Percentiles rank a stretch among this genome's conserved stretches.
phyloP scores from a whole-genome alignment of 768 basidiomycete species.

The Strobilomyces echinocephalus region DNA sequence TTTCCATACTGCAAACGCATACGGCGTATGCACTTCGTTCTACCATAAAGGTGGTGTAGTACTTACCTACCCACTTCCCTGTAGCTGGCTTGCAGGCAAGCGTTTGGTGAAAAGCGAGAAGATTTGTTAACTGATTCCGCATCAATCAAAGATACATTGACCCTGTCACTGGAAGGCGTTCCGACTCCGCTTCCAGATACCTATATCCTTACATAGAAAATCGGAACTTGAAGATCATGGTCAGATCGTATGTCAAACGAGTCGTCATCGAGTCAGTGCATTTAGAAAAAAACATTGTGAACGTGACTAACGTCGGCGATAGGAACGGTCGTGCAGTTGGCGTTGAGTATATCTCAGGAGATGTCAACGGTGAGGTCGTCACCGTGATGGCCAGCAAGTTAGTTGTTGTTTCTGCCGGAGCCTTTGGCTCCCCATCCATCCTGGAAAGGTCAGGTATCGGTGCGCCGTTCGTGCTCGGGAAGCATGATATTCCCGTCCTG shows the following conservation, averaged over 20 bases:
- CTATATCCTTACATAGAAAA: neutral
- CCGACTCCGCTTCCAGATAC: constrained; percentile 4
- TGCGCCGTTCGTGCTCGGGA: constrained; percentile 40
- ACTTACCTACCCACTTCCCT: neutral
- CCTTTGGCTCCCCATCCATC: constrained; percentile 54
- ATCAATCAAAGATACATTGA: neutral
- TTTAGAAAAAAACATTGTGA: neutral
- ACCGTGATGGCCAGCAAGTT: constrained; percentile 32
- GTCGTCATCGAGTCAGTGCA: constrained; percentile 3
- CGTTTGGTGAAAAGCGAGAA: neutral
- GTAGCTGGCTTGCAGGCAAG: constrained; percentile 20
- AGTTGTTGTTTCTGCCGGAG: constrained; percentile 48
- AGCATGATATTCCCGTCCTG: constrained; percentile 40
- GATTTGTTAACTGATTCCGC: neutral
- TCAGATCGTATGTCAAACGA: constrained; percentile 1
- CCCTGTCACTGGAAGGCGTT: constrained; percentile 4
- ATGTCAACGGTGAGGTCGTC: neutral
- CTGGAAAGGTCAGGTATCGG: constrained; percentile 71
- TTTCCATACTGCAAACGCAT: constrained; percentile 29
- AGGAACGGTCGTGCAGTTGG: constrained; percentile 37
- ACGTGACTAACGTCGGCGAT: neutral
- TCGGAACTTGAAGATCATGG: neutral
- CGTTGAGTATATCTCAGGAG: constrained; percentile 32
- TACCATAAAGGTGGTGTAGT: neutral
- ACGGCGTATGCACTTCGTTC: constrained; percentile 17